Percentiles rank a stretch among this genome's conserved stretches.
Conservation (phyloP, 2,329 filamentous ascomycete species). For the Chaetothyriales sp. region DNA sequence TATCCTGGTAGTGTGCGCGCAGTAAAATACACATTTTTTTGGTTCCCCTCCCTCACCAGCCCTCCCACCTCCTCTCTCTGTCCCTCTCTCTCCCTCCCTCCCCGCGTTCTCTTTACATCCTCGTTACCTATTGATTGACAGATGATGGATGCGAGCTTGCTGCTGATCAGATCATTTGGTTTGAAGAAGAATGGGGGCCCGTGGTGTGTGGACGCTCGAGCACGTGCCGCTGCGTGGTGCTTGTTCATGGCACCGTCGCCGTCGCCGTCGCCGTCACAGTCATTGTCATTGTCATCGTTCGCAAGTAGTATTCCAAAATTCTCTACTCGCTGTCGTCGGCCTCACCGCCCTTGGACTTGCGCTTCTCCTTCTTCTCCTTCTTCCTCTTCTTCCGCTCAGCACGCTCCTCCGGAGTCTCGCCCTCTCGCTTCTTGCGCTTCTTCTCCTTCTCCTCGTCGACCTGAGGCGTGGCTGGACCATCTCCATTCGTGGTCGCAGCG, state of each 20-base stretch:
- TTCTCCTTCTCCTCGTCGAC: constrained; percentile 33
- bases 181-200: no score
- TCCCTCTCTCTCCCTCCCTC: no score
- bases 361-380: constrained; percentile 36
- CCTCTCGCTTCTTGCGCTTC: constrained; percentile 43
- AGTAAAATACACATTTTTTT: no score
- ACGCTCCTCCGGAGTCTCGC: constrained; percentile 35
- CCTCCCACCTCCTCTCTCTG: no score
- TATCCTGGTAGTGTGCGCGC: no score
- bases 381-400: constrained; percentile 37
- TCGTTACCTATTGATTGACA: no score
- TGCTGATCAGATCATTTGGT: no score
- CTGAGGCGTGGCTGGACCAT: constrained; percentile 20
- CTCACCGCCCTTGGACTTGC: constrained; percentile 10
- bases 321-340: constrained; percentile 14
- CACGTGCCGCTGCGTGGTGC: neutral
- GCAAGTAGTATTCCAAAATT: neutral
- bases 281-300: neutral
- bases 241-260: neutral
- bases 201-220: no score
- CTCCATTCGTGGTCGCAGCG: constrained; percentile 21
- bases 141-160: no score
- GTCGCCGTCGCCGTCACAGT: no score
- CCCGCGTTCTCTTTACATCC: no score
- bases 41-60: no score